phyloP scores from a whole-genome alignment of 2,329 filamentous ascomycete genomes.

The Monosporascus sp. region DNA sequence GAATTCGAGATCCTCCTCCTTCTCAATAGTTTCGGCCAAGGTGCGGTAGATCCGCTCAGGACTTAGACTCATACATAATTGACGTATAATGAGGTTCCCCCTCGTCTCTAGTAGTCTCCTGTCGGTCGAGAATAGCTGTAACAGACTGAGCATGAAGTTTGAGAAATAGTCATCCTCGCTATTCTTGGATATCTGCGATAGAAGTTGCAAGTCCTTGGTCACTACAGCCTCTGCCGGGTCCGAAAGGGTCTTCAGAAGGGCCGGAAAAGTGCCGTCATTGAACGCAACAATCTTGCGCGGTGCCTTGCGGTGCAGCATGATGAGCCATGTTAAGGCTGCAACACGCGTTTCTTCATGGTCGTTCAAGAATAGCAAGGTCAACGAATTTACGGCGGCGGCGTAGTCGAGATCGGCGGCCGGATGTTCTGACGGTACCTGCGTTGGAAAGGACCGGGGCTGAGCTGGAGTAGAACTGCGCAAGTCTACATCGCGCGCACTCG shows the following conservation, averaged over 20 bases:
- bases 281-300: constrained; percentile 90
- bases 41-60: constrained; percentile 94
- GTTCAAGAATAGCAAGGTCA: constrained; percentile 90
- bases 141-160: constrained; percentile 94
- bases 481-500: constrained; percentile 49
- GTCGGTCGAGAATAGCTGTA: constrained; percentile 94
- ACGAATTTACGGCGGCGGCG: constrained; percentile 84
- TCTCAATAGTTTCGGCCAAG: constrained; percentile 92
- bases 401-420: constrained; percentile 80
- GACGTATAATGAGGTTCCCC: constrained; percentile 93
- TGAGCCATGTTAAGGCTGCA: constrained; percentile 89
- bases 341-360: constrained; percentile 95
- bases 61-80: constrained; percentile 87
- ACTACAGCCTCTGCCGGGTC: constrained; percentile 95
- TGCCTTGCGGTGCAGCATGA: constrained; percentile 95
- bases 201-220: constrained; percentile 83
- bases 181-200: constrained; percentile 94
- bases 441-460: constrained; percentile 40
- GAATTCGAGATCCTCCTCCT: constrained; percentile 97
- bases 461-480: constrained; percentile 45
- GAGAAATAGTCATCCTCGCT: constrained; percentile 97
- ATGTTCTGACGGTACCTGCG: constrained; percentile 35
- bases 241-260: constrained; percentile 89
- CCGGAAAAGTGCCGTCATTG: constrained; percentile 95
- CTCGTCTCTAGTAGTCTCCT: constrained; percentile 83